Evolutionary conservation across 768 basidiomycete genomes (phyloP), one percentile per base, ranked within the genome.

Genomic region (Podaxis mareebaensis): DNA sequence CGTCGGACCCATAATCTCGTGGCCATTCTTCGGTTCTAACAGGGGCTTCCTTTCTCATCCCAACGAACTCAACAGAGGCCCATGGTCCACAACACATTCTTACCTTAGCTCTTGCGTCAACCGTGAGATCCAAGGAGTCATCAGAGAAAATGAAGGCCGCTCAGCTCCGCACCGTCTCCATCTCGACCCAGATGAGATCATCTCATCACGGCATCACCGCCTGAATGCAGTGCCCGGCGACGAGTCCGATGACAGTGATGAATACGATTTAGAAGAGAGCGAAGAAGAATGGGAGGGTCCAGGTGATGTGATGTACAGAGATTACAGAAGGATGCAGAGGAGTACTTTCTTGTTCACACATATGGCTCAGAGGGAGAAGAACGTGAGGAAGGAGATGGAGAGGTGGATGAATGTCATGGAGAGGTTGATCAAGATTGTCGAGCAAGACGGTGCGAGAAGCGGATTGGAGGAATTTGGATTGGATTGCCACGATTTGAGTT

Each of bases 21-120:
- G 93, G 92, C 90, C 92, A 1, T 95, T 94, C 80, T 95, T 95
- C 71, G 92, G 92, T 52, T 89, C 91, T 3, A 87, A 89, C 66
- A 83, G 93, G 44, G 92, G 92, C 36, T 88, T 91, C 63, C 81
- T 92, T 24, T 67, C 74, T 2, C 89, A 90, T 67, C 87, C 87
- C 3, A 75, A 79, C 22, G 90, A 92, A 67, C 79, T 94, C 39
- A 79, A 92, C 68, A 86, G 92, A n/a, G 92, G 92, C 2, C 93
- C 92, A 0, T 94, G 91, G 90, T 63, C 79, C 2, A 80, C 81
- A 4, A 82, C 86, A 2, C 73, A 76, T 33, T 78, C 78, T 5
- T 95, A 95, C 71, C 75, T 92, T 22, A 70, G 74, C 4, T 83
- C 91, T 0, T 93, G 91, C 70, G 82, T 81, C 2, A 75, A 82